phyloP scores from a whole-genome alignment of 208 protist genomes.

The Herpetomonas muscarum region DNA sequence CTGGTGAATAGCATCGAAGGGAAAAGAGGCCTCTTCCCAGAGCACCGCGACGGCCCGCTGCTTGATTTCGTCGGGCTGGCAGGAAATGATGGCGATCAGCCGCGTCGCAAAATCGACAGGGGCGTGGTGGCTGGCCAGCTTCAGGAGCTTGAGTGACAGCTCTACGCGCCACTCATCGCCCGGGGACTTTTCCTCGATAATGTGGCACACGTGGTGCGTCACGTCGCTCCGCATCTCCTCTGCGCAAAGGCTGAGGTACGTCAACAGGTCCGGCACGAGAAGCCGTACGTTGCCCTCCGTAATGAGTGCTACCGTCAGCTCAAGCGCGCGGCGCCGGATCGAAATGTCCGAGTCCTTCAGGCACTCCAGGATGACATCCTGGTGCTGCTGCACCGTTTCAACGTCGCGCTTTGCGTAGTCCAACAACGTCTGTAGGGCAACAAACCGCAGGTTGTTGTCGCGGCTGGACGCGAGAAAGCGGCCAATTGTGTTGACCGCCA shows the following conservation, averaged over 20 bases:
- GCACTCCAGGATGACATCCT: constrained; percentile 96
- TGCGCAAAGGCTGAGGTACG: constrained; percentile 90
- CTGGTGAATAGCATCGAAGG: constrained; percentile 73
- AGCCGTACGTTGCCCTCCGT: constrained; percentile 92
- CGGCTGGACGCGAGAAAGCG: constrained; percentile 93
- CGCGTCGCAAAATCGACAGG: constrained; percentile 62
- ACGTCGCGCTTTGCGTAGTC: constrained; percentile 87
- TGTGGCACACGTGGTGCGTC: constrained; percentile 86
- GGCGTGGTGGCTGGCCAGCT: constrained; percentile 63
- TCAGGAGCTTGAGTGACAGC: constrained; percentile 92
- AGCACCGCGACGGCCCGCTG: constrained; percentile 82
- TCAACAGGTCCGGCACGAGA: constrained; percentile 94
- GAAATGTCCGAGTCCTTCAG: constrained; percentile 95
- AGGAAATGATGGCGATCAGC: constrained; percentile 90
- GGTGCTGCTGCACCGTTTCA: constrained; percentile 87
- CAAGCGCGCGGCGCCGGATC: constrained; percentile 95
- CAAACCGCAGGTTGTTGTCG: constrained; percentile 99
- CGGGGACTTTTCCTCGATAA: constrained; percentile 92
- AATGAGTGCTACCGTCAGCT: constrained; percentile 97
- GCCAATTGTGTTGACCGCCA: constrained; percentile 98
- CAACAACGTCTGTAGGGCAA: constrained; percentile 94
- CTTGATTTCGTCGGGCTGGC: constrained; percentile 84
- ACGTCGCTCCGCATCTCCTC: constrained; percentile 94
- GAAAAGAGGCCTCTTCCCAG: constrained; percentile 80
- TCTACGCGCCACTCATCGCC: constrained; percentile 96